Evolutionary conservation across 176 grass and related monocot genomes (phyloP), one percentile per base, ranked within the genome.

Genomic region (Musa schizocarpa): DNA sequence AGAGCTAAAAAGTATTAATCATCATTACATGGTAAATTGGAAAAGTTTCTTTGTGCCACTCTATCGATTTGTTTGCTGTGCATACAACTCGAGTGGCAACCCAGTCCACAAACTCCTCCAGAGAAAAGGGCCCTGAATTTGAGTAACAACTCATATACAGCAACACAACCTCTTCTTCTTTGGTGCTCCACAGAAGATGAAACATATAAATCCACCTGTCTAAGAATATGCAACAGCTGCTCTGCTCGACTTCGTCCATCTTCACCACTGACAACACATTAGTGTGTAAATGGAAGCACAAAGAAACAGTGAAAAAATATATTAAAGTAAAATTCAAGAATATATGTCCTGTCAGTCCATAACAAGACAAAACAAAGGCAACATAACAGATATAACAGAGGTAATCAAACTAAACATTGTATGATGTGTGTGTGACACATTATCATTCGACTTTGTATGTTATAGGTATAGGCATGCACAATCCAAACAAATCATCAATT

Each of bases 171-270:
- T 85, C 94, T 88, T 91, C 84, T 92, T 72, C 94, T 86, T 86
- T 97, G 94, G 74, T 93, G 90, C 76, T 97, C 90, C 69, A 86
- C 81, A 79, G 82, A 87, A 69, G 88, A 93, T 49, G 90, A 93
- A 79, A 89, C 88, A 80, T 85, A 93, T 68, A 81, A 85, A 85
- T 97, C 94, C 26, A 97, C 82, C 74, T 97, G 88, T 86, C 90
- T 93, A 81, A 97, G 94, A 88, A 93, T 97, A 81, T 97, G 94
- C 72, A 93, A 52, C 54, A 97, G 75, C 74, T 97, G 94, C 77
- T 97, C 94, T 82, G 90, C 94, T 84, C 94, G 71, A 84, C 94
- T 97, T 81, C 94, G 85, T 65, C 94, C 94, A 87, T 93, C 94
- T 91, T 97, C 94, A 78, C 94, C 94, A 63, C 94, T 97, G 80